Percentiles rank a stretch among this genome's conserved stretches.
Conservation (phyloP, 305 asterid genomes). For the Andrographis paniculata region DNA sequence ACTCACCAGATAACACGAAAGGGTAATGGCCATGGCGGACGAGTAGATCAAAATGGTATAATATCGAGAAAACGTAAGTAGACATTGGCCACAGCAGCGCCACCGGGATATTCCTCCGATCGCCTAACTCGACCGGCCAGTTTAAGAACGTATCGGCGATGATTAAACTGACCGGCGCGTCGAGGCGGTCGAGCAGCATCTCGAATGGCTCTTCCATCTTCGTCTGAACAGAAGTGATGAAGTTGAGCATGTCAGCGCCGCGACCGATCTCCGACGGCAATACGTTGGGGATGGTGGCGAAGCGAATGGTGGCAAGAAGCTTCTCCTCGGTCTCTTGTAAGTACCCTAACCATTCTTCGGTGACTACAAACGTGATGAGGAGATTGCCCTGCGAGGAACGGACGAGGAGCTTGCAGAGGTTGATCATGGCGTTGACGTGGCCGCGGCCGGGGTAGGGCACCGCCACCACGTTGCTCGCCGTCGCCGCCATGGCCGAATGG, state of each 20-base stretch:
- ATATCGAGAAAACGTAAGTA: slow-evolving; percentile 19
- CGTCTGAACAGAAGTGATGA: slow-evolving; percentile 43
- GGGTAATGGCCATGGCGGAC: slow-evolving; percentile 21
- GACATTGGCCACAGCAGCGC: slow-evolving; percentile 35
- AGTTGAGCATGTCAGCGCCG: slow-evolving; percentile 43
- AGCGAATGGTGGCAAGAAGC: slow-evolving; percentile 25
- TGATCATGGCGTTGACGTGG: slow-evolving; percentile 74
- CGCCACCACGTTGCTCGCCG: slow-evolving; percentile 61
- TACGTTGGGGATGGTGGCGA: slow-evolving; percentile 54
- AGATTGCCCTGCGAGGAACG: slow-evolving; percentile 11
- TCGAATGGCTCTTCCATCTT: slow-evolving; percentile 52
- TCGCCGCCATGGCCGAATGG: too few species aligned
- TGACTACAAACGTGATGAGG: slow-evolving; percentile 44
- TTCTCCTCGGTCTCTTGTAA: slow-evolving; percentile 39
- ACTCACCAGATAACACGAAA: slow-evolving; percentile 17
- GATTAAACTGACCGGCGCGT: slow-evolving; percentile 11
- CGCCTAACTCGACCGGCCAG: slow-evolving; percentile 25
- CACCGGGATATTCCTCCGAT: slow-evolving; percentile 32
- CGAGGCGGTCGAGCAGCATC: slow-evolving; percentile 20
- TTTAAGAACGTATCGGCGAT: slow-evolving; percentile 14
- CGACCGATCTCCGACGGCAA: slow-evolving; percentile 47
- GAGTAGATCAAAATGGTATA: slow-evolving; percentile 20
- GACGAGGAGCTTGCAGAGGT: slow-evolving; percentile 53
- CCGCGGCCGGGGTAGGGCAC: slow-evolving; percentile 77
- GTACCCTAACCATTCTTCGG: slow-evolving; percentile 67